A percentile compares a stretch with the other conserved stretches of the same genome.
Evolutionary conservation across 1,284 basidiomycete genomes (phyloP).

Genomic region (Puccinia coronata): DNA sequence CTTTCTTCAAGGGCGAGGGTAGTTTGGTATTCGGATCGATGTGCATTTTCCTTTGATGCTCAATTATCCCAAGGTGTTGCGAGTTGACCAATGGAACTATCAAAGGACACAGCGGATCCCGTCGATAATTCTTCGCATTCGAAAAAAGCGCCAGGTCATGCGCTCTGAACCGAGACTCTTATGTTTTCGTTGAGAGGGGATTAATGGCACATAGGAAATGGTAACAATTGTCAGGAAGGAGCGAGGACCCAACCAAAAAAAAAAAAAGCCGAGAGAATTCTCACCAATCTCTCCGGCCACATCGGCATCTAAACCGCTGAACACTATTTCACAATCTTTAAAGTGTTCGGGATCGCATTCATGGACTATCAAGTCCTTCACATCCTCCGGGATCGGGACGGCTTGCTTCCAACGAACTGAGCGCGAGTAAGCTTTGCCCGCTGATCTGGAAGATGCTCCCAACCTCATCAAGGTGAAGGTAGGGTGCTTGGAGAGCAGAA

Average conservation of each 20-base stretch:
- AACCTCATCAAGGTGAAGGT: slow-evolving; percentile 85
- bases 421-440: slow-evolving; percentile 77
- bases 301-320: slow-evolving; percentile 91
- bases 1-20: slow-evolving; percentile 72
- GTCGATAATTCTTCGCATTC: slow-evolving; percentile 94
- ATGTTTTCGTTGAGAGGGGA: not conserved
- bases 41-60: slow-evolving; percentile 70
- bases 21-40: slow-evolving; percentile 60
- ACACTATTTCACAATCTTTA: slow-evolving; percentile 79
- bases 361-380: slow-evolving; percentile 71
- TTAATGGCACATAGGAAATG: no score
- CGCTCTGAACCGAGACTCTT: slow-evolving; percentile 81
- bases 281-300: slow-evolving; percentile 91
- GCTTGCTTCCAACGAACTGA: slow-evolving; percentile 90
- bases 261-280: slow-evolving; percentile 57
- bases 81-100: slow-evolving; percentile 96
- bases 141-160: slow-evolving; percentile 93
- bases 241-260: no score
- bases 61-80: slow-evolving; percentile 78
- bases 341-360: slow-evolving; percentile 81
- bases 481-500: slow-evolving; percentile 81
- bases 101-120: slow-evolving; percentile 92
- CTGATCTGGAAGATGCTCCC: slow-evolving; percentile 85
- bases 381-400: slow-evolving; percentile 70
- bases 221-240: no score